These are phyloP conservation scores for Raphanus sativus DNA, from an alignment of 345 rosid genomes.

Conservation along the genomic window DNA sequence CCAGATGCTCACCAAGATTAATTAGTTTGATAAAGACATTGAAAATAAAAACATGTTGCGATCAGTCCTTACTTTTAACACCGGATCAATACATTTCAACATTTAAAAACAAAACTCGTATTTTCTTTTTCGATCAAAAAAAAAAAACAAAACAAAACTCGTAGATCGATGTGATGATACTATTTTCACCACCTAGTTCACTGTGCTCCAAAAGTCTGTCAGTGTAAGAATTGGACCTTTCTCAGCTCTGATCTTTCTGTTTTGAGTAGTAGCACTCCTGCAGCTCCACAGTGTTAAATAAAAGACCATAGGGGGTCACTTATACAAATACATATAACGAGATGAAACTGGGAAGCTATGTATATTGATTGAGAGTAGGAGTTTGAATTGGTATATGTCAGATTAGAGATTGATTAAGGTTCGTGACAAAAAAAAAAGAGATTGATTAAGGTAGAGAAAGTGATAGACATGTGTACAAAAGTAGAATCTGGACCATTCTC, in stretches of 20 bases:
- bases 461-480: conserved; percentile 11
- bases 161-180: conserved; percentile 26
- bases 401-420: conserved; percentile 35
- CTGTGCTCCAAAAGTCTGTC: conserved; percentile 11
- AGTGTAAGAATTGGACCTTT: conserved; percentile 24
- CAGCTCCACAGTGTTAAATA: conserved; percentile 30
- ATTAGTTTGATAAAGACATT: not conserved
- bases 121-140: too few species aligned
- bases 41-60: not conserved
- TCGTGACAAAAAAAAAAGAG: too few species aligned
- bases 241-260: conserved; percentile 14
- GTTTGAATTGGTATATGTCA: conserved; percentile 16
- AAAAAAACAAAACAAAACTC: conserved; percentile 24
- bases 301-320: conserved; percentile 25
- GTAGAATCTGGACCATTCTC: conserved; percentile 35
- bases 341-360: conserved; percentile 15
- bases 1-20: not conserved
- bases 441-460: conserved; percentile 36
- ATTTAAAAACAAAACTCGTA: conserved; percentile 14
- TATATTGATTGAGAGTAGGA: conserved; percentile 7
- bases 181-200: conserved; percentile 13
- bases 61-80: not conserved
- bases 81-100: conserved; percentile 13
- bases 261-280: conserved; percentile 26
- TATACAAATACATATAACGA: conserved; percentile 17